A percentile compares a stretch with the other conserved stretches of the same genome.
Conservation (phyloP, 2,329 filamentous ascomycete genomes). For the Aspergillus neoniger region DNA sequence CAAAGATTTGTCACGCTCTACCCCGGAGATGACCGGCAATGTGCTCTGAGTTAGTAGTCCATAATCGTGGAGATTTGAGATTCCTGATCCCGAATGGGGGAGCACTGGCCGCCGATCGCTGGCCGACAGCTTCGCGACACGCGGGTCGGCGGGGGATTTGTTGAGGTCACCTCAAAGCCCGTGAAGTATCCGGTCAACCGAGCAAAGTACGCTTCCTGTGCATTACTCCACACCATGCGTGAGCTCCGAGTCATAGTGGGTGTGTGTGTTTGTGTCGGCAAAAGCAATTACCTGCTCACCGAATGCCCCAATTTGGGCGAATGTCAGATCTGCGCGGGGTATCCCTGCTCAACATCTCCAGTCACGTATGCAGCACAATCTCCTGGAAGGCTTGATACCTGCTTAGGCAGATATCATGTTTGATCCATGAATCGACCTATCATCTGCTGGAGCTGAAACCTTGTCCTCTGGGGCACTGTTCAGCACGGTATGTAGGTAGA, state of each 20-base stretch:
- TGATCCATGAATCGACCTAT: background rate
- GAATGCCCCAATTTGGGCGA: no score
- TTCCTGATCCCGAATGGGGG: background rate
- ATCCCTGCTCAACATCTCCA: no score
- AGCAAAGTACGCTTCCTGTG: background rate
- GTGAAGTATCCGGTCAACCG: background rate
- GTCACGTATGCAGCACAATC: background rate
- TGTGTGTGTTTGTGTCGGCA: background rate
- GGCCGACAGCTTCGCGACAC: background rate
- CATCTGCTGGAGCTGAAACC: background rate
- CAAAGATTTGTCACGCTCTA: constrained; percentile 26
- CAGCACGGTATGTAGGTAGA: no score
- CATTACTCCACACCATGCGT: background rate
- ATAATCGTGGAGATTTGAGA: background rate
- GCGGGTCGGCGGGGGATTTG: background rate
- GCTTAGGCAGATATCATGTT: background rate
- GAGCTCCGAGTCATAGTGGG: background rate
- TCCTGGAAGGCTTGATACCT: background rate
- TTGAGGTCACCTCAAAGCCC: background rate
- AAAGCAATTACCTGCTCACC: background rate
- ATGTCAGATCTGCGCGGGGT: no score
- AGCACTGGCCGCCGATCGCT: background rate
- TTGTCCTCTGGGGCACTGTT: background rate
- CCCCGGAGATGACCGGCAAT: constrained; percentile 12
- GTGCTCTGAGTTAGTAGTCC: background rate